phyloP scores from a whole-genome alignment of 2,329 filamentous ascomycete genomes.

The Dothiorella sarmentorum region DNA sequence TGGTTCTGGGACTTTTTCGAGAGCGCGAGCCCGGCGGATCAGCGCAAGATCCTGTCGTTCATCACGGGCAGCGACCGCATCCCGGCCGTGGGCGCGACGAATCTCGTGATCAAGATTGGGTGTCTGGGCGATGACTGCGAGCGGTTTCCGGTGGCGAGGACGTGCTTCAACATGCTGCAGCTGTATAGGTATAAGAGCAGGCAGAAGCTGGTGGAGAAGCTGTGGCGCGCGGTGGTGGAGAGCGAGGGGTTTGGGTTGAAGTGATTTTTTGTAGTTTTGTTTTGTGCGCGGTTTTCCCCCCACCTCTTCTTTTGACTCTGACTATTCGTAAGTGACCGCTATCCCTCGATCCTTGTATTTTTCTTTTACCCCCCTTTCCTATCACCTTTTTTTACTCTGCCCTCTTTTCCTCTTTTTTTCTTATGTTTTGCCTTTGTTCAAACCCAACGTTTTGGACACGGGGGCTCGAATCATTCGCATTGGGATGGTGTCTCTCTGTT shows the following conservation, averaged over 20 bases:
- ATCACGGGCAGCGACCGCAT: slow-evolving; percentile 89
- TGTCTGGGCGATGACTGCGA: slow-evolving; percentile 71
- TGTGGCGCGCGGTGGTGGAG: slow-evolving; percentile 85
- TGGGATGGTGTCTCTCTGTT: too few species aligned
- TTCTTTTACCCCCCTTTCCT: background rate
- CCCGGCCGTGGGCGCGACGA: slow-evolving; percentile 80
- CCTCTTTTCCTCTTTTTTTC: background rate
- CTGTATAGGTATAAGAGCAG: slow-evolving; percentile 69
- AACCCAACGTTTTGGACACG: background rate
- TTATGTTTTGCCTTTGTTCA: too few species aligned
- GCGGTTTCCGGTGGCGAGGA: slow-evolving; percentile 79
- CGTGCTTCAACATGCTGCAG: slow-evolving; percentile 84
- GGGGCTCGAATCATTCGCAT: background rate
- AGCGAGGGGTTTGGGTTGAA: slow-evolving; percentile 92
- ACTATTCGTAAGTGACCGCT: too few species aligned
- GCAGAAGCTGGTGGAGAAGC: slow-evolving; percentile 63
- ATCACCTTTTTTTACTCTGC: background rate
- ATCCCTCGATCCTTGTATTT: too few species aligned
- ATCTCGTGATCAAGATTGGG: slow-evolving; percentile 70
- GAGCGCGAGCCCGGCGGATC: slow-evolving; percentile 60
- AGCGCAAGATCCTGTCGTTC: slow-evolving; percentile 77
- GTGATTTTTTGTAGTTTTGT: slow-evolving; percentile 45
- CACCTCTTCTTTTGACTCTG: too few species aligned
- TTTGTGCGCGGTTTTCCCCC: background rate
- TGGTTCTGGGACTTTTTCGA: slow-evolving; percentile 92